Evolutionary conservation across 768 basidiomycete species (phyloP).

Genomic region (Leccinum subgranulosum): DNA sequence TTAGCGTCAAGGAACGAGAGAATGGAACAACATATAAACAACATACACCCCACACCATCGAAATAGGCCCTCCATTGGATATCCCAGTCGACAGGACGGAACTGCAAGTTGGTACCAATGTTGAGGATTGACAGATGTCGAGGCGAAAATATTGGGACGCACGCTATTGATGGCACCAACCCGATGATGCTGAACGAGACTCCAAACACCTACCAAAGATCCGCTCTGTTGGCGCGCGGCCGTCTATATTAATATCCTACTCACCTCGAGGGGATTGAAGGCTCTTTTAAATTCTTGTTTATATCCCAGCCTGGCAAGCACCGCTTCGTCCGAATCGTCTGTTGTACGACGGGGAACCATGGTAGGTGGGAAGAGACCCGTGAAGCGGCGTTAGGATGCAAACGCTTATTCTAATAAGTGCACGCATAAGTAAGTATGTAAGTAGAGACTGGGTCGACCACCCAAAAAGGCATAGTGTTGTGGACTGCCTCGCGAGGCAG

Average conservation of each 20-base stretch:
- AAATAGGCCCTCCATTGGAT: slow-evolving; percentile 46
- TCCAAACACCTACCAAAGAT: slow-evolving; percentile 54
- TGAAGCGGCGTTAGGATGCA: not conserved
- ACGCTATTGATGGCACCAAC: slow-evolving; percentile 60
- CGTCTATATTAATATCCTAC: not conserved
- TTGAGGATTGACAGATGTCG: not conserved
- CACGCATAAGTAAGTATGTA: too few species aligned
- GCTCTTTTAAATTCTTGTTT: slow-evolving; percentile 35
- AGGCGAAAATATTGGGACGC: slow-evolving; percentile 19
- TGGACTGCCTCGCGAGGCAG: not conserved
- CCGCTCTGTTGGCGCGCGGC: not conserved
- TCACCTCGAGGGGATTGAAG: slow-evolving; percentile 29
- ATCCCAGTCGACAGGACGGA: slow-evolving; percentile 42
- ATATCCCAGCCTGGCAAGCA: slow-evolving; percentile 31
- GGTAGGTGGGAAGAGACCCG: not conserved
- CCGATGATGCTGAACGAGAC: slow-evolving; percentile 69
- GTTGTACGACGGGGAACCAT: not conserved
- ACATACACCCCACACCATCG: slow-evolving; percentile 43
- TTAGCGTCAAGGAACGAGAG: not conserved
- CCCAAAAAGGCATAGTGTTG: not conserved
- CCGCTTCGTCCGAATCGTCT: slow-evolving; percentile 22
- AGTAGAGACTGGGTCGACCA: too few species aligned
- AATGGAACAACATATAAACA: not conserved
- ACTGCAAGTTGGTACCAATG: slow-evolving; percentile 17
- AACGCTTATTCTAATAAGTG: not conserved